Percentiles rank a stretch among this genome's conserved stretches.
Conservation (phyloP, 1,139 yeast genomes). For the Diutina mesorugosa region DNA sequence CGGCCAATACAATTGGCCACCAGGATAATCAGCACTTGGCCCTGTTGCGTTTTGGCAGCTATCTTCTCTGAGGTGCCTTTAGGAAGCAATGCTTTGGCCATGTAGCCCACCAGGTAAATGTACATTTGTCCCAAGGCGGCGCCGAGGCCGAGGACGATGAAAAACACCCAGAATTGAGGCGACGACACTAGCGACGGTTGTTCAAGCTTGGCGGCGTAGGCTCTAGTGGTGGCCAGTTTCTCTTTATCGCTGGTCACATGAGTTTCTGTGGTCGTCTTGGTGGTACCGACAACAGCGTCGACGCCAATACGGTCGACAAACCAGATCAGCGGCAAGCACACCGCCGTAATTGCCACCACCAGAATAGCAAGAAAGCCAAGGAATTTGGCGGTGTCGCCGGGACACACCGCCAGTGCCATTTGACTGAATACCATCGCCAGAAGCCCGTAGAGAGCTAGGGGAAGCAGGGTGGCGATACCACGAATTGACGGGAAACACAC, state of each 20-base stretch:
- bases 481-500: slow-evolving; percentile 40
- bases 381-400: slow-evolving; percentile 38
- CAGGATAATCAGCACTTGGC: slow-evolving; percentile 43
- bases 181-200: slow-evolving; percentile 13
- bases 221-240: not conserved
- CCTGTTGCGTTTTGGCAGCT: slow-evolving; percentile 29
- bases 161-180: slow-evolving; percentile 36
- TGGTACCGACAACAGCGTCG: not conserved
- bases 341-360: slow-evolving; percentile 19
- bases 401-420: slow-evolving; percentile 31
- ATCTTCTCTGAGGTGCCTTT: slow-evolving; percentile 2
- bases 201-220: not conserved
- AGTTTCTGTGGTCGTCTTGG: not conserved
- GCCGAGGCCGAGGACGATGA: slow-evolving; percentile 31
- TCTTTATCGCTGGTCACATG: not conserved
- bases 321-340: slow-evolving; percentile 37
- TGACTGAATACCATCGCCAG: slow-evolving; percentile 46
- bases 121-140: slow-evolving; percentile 54
- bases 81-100: slow-evolving; percentile 38
- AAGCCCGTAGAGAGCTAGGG: slow-evolving; percentile 45
- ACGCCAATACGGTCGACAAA: slow-evolving; percentile 18
- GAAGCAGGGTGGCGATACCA: slow-evolving; percentile 50
- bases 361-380: slow-evolving; percentile 33
- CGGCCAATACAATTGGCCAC: slow-evolving; percentile 44
- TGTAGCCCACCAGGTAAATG: slow-evolving; percentile 49